Evolutionary conservation across 2,329 filamentous ascomycete species (phyloP), one percentile per base, ranked within the genome.

Genomic region (Alternaria novae-zelandiae): DNA sequence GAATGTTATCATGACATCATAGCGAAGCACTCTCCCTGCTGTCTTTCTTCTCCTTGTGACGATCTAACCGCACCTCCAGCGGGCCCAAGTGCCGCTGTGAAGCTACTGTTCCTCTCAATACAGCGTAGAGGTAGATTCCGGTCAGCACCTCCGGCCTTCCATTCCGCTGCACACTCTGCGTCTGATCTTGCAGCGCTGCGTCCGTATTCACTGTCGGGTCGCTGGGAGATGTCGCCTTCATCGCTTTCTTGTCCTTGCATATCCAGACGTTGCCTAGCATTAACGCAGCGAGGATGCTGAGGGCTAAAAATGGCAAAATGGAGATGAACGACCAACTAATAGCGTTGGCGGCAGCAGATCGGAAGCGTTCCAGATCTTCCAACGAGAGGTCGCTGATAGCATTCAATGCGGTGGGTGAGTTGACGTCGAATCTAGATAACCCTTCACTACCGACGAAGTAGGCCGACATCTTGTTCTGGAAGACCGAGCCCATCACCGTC

Each of bases 301-400:
- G 57, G 53, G 75, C 82, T 78, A 89, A 82, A 61, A 90, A 83
- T 1, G 88, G 87, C 11, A 85, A 79, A 46, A 90, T 83, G 0
- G 87, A 81, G 43, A 89, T 83, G 69, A 88, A 90, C 0, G 87
- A 87, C 84, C 87, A 88, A 51, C 87, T 85, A 15, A 90, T 86
- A 1, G 86, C 88, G 60, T 82, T 82, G 72, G 82, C 83, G 41
- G 53, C 53, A 15, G 53, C 53, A 36, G 53, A 56, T n/a, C 36
- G 53, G 36, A 56, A 56, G 23, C 23, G 53, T 6, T 44, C 53
- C 32, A 56, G 17, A 20, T 56, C n/a, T 21, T 56, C 53, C 20
- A 36, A 23, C 13, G 36, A 23, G 5, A 44, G 23, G 36, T 45
- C 41, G 32, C 44, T 56, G 13, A 56, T 28, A 12, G 53, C 41